Conservation (phyloP, 805 yeast species). For the Metschnikowia similis region DNA sequence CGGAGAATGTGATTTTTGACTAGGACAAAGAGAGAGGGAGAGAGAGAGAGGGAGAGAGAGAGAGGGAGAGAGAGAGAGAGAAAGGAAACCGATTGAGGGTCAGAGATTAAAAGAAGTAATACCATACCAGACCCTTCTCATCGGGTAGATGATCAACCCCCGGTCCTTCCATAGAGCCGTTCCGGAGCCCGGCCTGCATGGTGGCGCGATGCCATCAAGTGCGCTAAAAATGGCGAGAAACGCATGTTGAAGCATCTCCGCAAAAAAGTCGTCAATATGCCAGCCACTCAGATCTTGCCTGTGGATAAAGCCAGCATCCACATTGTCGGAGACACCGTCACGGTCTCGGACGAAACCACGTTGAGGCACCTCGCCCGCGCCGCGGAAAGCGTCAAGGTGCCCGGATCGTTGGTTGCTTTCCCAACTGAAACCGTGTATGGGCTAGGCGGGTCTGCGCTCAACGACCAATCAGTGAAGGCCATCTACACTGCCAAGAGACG, state of each 20-base stretch:
- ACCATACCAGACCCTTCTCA: too few relatives aligned
- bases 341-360: slow-evolving; percentile 51
- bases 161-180: too few relatives aligned
- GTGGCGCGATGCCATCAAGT: neutral
- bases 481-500: slow-evolving; percentile 88
- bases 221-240: neutral
- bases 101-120: neutral
- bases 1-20: slow-evolving; percentile 44
- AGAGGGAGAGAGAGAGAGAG: neutral
- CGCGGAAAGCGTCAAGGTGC: slow-evolving; percentile 9
- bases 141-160: too few relatives aligned
- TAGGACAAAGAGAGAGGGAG: neutral
- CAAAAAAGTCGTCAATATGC: slow-evolving; percentile 4
- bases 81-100: neutral
- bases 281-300: slow-evolving; percentile 40
- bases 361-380: slow-evolving; percentile 52
- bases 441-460: slow-evolving; percentile 80
- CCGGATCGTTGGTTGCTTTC: slow-evolving; percentile 65
- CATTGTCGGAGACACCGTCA: slow-evolving; percentile 45
- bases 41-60: neutral
- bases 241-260: slow-evolving; percentile 5
- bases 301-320: slow-evolving; percentile 52
- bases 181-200: neutral
- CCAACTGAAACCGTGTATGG: slow-evolving; percentile 99
- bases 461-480: slow-evolving; percentile 64